Evolutionary conservation across 192 early-diverging fungal species (phyloP).

Genomic region (Coemansia asiatica): DNA sequence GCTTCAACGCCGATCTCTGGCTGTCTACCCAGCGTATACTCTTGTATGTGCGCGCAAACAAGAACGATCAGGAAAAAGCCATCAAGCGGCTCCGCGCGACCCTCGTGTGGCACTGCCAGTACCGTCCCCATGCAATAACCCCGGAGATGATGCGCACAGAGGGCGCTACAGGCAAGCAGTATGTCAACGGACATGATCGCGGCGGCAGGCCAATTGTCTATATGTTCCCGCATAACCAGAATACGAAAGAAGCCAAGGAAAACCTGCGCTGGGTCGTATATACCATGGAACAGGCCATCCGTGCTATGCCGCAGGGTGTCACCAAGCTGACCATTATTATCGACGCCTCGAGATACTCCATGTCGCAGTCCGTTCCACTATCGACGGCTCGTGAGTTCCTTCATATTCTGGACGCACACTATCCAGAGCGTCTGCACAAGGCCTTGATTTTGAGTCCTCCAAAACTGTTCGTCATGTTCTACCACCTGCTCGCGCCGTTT

Average conservation of each 20-base stretch:
- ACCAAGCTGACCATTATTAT: constrained; percentile 75
- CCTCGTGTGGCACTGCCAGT: constrained; percentile 73
- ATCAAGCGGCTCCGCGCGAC: constrained; percentile 65
- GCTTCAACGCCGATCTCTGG: constrained; percentile 28
- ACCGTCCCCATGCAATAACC: constrained; percentile 67
- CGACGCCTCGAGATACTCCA: constrained; percentile 71
- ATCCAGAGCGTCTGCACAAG: constrained; percentile 77
- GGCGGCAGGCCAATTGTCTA: constrained; percentile 70
- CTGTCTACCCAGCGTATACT: constrained; percentile 54
- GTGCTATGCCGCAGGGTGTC: constrained; percentile 64
- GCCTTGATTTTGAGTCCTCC: constrained; percentile 74
- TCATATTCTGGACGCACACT: constrained; percentile 77
- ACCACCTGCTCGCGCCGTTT: constrained; percentile 81
- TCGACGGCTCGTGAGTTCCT: constrained; percentile 75
- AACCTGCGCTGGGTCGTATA: constrained; percentile 81
- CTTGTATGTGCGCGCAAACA: constrained; percentile 67
- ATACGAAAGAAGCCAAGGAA: constrained; percentile 64
- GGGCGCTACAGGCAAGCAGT: constrained; percentile 75
- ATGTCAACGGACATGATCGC: constrained; percentile 76
- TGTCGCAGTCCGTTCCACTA: constrained; percentile 65
- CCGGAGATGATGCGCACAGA: constrained; percentile 69
- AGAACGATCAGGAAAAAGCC: constrained; percentile 62
- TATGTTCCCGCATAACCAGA: constrained; percentile 73
- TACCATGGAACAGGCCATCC: constrained; percentile 75
- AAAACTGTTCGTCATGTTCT: constrained; percentile 81